Percentiles rank a stretch among this genome's conserved stretches.
Evolutionary conservation across 1,284 basidiomycete genomes (phyloP).

Genomic region (Puccinia horiana): DNA sequence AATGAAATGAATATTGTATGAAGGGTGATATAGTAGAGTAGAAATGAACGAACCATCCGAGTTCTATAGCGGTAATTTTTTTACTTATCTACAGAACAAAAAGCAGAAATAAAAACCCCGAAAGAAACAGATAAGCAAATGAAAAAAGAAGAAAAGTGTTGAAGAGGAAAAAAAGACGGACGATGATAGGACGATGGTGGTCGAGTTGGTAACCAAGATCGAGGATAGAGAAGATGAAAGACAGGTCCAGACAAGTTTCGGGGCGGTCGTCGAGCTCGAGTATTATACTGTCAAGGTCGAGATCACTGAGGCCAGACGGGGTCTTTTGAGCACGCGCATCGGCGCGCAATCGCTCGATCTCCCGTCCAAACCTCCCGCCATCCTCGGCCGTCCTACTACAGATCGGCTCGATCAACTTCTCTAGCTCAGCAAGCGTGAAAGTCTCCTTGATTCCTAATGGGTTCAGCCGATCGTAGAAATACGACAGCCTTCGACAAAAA

Average conservation of each 20-base stretch:
- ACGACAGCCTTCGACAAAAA: slow-evolving; percentile 68
- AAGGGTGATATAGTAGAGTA: neutral
- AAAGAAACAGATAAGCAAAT: slow-evolving; percentile 70
- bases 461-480: slow-evolving; percentile 91
- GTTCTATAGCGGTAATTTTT: slow-evolving; percentile 83
- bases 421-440: slow-evolving; percentile 69
- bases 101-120: slow-evolving; percentile 63
- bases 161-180: neutral
- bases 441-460: slow-evolving; percentile 68
- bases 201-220: slow-evolving; percentile 63
- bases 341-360: slow-evolving; percentile 56
- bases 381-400: slow-evolving; percentile 66
- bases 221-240: slow-evolving; percentile 87
- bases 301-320: slow-evolving; percentile 24
- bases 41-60: slow-evolving; percentile 83
- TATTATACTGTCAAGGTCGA: slow-evolving; percentile 62
- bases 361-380: slow-evolving; percentile 55
- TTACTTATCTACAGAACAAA: slow-evolving; percentile 71
- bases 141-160: neutral
- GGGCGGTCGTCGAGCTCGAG: slow-evolving; percentile 78
- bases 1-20: slow-evolving; percentile 61
- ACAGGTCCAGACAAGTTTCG: slow-evolving; percentile 92
- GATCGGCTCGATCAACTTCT: slow-evolving; percentile 68
- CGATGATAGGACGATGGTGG: slow-evolving; percentile 17
- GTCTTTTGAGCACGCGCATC: slow-evolving; percentile 8